Conservation (phyloP, 768 basidiomycete species). For the Jaapia argillacea region DNA sequence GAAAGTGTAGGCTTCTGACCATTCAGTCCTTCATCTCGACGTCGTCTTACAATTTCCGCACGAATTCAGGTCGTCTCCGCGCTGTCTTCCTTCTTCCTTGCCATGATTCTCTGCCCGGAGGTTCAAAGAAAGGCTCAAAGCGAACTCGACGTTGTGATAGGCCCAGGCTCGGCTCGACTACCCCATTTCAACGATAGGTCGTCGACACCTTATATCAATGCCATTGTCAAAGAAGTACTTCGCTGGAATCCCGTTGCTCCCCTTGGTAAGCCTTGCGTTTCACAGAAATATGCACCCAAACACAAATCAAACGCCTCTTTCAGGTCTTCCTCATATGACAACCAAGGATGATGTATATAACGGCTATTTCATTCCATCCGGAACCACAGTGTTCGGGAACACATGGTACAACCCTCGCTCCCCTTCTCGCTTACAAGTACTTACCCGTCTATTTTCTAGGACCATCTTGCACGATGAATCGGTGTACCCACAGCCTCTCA, state of each 20-base stretch:
- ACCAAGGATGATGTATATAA: neutral
- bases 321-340: neutral
- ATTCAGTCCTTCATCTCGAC: neutral
- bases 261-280: neutral
- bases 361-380: constrained; percentile 4
- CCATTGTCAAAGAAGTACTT: constrained; percentile 2
- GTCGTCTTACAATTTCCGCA: neutral
- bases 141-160: constrained; percentile 1
- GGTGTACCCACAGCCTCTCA: neutral
- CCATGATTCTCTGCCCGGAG: constrained; percentile 10
- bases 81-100: constrained; percentile 7
- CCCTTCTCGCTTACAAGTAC: neutral
- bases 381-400: constrained; percentile 1
- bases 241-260: constrained; percentile 4
- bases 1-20: neutral
- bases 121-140: constrained; percentile 7
- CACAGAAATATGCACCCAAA: neutral
- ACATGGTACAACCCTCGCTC: neutral
- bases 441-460: neutral
- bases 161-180: neutral
- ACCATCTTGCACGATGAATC: neutral
- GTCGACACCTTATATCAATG: constrained; percentile 5
- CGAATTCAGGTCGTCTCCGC: constrained; percentile 5
- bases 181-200: constrained; percentile 3
- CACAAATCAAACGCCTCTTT: neutral